Conservation (phyloP, 1,139 yeast genomes). For the Pichia sp. region DNA sequence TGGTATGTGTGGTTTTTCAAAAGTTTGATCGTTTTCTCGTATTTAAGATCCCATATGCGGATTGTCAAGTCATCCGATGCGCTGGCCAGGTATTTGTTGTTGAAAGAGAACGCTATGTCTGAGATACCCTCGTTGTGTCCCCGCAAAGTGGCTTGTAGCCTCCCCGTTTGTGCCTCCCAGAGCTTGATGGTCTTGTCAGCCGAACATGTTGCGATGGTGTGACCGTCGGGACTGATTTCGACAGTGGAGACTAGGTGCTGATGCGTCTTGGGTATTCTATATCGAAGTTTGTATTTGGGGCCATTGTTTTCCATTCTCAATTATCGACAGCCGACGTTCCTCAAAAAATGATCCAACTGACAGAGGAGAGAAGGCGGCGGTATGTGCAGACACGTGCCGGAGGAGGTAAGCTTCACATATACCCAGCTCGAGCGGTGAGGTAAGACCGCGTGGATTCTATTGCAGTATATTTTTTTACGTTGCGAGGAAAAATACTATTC, state of each 20-base stretch:
- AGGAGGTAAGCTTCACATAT: too few species aligned
- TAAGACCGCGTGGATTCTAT: not conserved
- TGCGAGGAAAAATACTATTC: not conserved
- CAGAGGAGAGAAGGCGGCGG: not conserved
- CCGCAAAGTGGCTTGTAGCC: slow-evolving; percentile 37
- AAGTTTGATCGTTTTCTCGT: slow-evolving; percentile 51
- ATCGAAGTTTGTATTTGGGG: slow-evolving; percentile 17
- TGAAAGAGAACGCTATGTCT: slow-evolving; percentile 72
- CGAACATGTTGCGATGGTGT: slow-evolving; percentile 51
- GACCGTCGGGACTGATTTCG: slow-evolving; percentile 65
- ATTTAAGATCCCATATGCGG: slow-evolving; percentile 62
- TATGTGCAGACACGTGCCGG: too few species aligned
- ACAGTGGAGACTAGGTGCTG: slow-evolving; percentile 31
- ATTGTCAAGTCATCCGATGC: slow-evolving; percentile 85
- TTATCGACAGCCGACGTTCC: not conserved
- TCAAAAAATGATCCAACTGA: not conserved
- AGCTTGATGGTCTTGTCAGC: slow-evolving; percentile 43
- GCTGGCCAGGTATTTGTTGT: slow-evolving; percentile 69
- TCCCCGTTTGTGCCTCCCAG: slow-evolving; percentile 29
- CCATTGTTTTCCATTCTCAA: not conserved
- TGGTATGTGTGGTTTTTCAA: slow-evolving; percentile 83
- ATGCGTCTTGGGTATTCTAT: slow-evolving; percentile 12
- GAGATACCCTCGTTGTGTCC: slow-evolving; percentile 73
- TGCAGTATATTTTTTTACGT: too few species aligned
- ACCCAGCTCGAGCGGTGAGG: not conserved